Conservation (phyloP, 148 eudicot genomes). For the Agrostemma githago region DNA sequence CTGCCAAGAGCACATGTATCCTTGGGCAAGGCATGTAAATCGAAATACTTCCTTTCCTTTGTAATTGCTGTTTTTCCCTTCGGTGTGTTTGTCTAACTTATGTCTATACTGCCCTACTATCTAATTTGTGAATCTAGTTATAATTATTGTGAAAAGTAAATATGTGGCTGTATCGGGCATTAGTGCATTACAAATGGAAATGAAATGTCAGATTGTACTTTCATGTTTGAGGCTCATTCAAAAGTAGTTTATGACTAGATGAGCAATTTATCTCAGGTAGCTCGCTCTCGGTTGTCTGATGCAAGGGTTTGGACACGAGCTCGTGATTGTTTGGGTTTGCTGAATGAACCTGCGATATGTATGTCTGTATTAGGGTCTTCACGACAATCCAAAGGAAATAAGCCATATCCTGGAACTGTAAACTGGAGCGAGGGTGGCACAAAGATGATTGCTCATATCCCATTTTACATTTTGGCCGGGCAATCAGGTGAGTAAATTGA, state of each 20-base stretch:
- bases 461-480: slow-evolving; percentile 75
- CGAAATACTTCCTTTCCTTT: not conserved
- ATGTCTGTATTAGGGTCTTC: slow-evolving; percentile 84
- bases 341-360: slow-evolving; percentile 91
- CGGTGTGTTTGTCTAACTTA: not conserved
- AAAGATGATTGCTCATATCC: slow-evolving; percentile 77
- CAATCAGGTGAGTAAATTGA: slow-evolving; percentile 49
- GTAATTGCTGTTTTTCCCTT: not conserved
- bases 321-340: slow-evolving; percentile 82
- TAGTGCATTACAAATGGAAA: not conserved
- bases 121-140: not conserved
- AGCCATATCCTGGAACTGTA: slow-evolving; percentile 64
- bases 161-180: not conserved
- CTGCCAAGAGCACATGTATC: slow-evolving; percentile 95
- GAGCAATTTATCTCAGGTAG: slow-evolving; percentile 55
- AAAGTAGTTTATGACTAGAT: not conserved
- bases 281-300: slow-evolving; percentile 79
- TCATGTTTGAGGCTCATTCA: not conserved
- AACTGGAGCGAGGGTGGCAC: slow-evolving; percentile 73
- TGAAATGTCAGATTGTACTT: not conserved
- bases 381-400: slow-evolving; percentile 41
- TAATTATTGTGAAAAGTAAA: not conserved
- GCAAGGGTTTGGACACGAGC: slow-evolving; percentile 87
- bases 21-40: slow-evolving; percentile 63
- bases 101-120: not conserved